Evolutionary conservation across 495 filamentous ascomycete genomes (phyloP).

Genomic region (Hypoxylon rickii): DNA sequence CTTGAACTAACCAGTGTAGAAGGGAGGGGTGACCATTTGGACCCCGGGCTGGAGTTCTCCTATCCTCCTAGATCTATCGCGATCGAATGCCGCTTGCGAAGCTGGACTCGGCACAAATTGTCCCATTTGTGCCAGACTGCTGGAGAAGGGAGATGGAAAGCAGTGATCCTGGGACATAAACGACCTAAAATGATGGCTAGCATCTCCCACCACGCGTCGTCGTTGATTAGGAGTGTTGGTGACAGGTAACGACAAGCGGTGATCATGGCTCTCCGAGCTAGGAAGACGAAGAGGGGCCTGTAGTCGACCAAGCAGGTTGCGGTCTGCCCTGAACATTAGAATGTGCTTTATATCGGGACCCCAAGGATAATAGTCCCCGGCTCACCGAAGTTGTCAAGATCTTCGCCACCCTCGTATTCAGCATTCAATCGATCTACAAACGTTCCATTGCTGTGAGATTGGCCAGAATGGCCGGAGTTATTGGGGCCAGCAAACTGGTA

Average conservation of each 20-base stretch:
- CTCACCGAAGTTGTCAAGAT: slow-evolving; percentile 45
- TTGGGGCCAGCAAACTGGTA: slow-evolving; percentile 10
- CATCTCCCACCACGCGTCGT: slow-evolving; percentile 33
- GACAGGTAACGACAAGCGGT: slow-evolving; percentile 28
- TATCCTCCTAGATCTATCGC: slow-evolving; percentile 22
- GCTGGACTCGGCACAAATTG: slow-evolving; percentile 11
- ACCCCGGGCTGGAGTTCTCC: slow-evolving; percentile 33
- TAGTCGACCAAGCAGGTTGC: slow-evolving; percentile 15
- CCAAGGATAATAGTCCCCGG: background rate
- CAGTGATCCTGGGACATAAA: slow-evolving; percentile 6
- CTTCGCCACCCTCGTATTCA: slow-evolving; percentile 6
- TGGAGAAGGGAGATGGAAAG: slow-evolving; percentile 10
- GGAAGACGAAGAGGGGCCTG: background rate
- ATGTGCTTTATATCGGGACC: background rate
- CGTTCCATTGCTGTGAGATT: background rate
- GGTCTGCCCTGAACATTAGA: slow-evolving; percentile 15
- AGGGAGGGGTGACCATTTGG: slow-evolving; percentile 39
- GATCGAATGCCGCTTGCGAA: slow-evolving; percentile 7
- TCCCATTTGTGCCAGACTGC: background rate
- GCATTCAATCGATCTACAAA: background rate
- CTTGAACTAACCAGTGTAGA: slow-evolving; percentile 39
- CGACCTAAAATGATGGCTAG: slow-evolving; percentile 35
- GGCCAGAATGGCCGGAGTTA: background rate
- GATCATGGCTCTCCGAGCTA: slow-evolving; percentile 6
- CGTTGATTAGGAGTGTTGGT: slow-evolving; percentile 9